phyloP scores from a whole-genome alignment of 1,284 basidiomycete species.

The Mycena citricolor region DNA sequence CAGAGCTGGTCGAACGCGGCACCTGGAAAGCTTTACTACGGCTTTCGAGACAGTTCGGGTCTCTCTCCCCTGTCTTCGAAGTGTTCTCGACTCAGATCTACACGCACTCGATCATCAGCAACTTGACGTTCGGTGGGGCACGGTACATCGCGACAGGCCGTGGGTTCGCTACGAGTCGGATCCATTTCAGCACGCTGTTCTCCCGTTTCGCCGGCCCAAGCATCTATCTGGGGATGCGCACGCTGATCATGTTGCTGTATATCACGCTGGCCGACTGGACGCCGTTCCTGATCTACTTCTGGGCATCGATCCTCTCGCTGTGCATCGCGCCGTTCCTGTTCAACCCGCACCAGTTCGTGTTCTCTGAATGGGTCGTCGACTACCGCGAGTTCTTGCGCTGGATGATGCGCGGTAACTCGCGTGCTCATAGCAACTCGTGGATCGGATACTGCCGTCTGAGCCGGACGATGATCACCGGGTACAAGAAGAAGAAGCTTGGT shows the following conservation, averaged over 20 bases:
- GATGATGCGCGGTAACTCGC: slow-evolving; percentile 96
- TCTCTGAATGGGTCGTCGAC: slow-evolving; percentile 93
- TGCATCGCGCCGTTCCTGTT: slow-evolving; percentile 94
- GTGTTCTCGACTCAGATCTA: slow-evolving; percentile 96
- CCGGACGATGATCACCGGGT: slow-evolving; percentile 93
- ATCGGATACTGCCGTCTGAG: slow-evolving; percentile 95
- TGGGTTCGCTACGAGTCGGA: slow-evolving; percentile 92
- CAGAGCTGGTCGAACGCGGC: slow-evolving; percentile 91
- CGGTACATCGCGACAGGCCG: slow-evolving; percentile 96
- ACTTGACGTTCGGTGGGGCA: slow-evolving; percentile 93
- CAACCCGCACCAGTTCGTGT: slow-evolving; percentile 96
- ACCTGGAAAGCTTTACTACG: slow-evolving; percentile 86
- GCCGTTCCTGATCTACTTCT: slow-evolving; percentile 93
- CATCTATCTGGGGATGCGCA: slow-evolving; percentile 94
- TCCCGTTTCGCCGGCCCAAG: slow-evolving; percentile 96
- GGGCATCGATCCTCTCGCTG: slow-evolving; percentile 85
- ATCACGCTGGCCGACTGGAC: slow-evolving; percentile 89
- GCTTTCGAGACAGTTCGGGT: slow-evolving; percentile 88
- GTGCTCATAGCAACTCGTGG: slow-evolving; percentile 97
- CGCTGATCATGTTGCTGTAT: slow-evolving; percentile 86
- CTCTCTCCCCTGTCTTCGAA: slow-evolving; percentile 91
- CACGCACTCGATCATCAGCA: slow-evolving; percentile 92
- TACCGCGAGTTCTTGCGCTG: slow-evolving; percentile 95
- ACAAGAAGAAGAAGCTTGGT: slow-evolving; percentile 95
- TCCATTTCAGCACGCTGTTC: slow-evolving; percentile 90